Percentiles rank a stretch among this genome's conserved stretches.
Evolutionary conservation across 129 eudicot genomes (phyloP).

Genomic region (Flaveria bidentis): DNA sequence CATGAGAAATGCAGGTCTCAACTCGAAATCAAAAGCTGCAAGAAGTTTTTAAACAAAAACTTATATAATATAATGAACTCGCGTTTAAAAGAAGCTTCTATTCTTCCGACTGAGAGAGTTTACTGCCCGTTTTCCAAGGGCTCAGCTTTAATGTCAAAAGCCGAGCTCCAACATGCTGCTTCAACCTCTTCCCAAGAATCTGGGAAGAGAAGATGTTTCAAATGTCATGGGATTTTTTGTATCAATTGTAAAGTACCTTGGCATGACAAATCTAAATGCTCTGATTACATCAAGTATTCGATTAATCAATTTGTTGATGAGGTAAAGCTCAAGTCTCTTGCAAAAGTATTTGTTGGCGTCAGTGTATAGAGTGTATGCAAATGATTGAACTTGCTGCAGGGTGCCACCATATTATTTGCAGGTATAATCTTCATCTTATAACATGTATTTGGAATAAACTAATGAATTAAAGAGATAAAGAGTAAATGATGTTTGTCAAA

Average conservation of each 20-base stretch:
- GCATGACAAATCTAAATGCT: conserved; percentile 50
- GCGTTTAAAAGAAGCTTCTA: conserved; percentile 55
- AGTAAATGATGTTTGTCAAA: not conserved
- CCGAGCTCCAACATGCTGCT: conserved; percentile 31
- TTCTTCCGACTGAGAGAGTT: conserved; percentile 48
- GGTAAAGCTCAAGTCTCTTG: conserved; percentile 43
- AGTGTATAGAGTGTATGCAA: conserved; percentile 41
- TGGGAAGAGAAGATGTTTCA: conserved; percentile 39
- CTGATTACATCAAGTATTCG: conserved; percentile 21
- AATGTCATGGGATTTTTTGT: conserved; percentile 52
- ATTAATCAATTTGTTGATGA: conserved; percentile 1
- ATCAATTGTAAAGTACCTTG: conserved; percentile 60
- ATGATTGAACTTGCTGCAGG: conserved; percentile 50
- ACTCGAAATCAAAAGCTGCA: conserved; percentile 46
- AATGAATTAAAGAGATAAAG: not conserved
- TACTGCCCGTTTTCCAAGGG: conserved; percentile 66
- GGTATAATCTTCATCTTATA: conserved; percentile 32
- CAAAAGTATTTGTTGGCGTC: conserved; percentile 44
- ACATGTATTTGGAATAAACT: too few species aligned
- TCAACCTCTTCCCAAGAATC: not conserved
- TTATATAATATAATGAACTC: conserved; percentile 49
- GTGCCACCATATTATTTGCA: conserved; percentile 55
- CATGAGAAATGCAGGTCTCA: conserved; percentile 48
- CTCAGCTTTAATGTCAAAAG: conserved; percentile 54
- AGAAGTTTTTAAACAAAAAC: conserved; percentile 42